These are phyloP conservation scores for Mercurialis annua DNA, from an alignment of 345 rosid genomes.

Conservation along the genomic window DNA sequence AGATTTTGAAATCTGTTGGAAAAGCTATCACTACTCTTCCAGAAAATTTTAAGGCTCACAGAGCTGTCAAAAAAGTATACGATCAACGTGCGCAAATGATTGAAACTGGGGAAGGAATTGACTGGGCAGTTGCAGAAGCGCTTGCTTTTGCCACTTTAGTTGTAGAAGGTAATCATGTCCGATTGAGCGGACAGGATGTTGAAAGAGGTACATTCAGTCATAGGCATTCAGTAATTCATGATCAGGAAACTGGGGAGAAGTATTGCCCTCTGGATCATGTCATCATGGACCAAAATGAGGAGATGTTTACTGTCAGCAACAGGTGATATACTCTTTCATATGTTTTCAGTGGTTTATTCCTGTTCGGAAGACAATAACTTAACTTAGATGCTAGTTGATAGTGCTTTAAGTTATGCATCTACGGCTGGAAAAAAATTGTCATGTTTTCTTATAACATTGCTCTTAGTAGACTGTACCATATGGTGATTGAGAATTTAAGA, in stretches of 20 bases:
- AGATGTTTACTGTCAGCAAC: conserved; percentile 87
- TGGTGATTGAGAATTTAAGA: not conserved
- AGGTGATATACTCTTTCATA: conserved; percentile 37
- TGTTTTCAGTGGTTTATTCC: not conserved
- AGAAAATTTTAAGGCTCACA: conserved; percentile 67
- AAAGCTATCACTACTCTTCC: conserved; percentile 67
- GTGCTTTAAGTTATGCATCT: not conserved
- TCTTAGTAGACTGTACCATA: not conserved
- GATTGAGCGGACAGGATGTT: conserved; percentile 86
- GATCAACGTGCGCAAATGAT: conserved; percentile 76
- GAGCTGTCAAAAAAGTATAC: conserved; percentile 74
- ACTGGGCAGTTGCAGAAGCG: conserved; percentile 84
- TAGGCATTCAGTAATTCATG: conserved; percentile 70
- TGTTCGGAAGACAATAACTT: not conserved
- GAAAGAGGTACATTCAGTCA: conserved; percentile 89
- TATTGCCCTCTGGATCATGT: conserved; percentile 81
- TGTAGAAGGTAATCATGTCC: conserved; percentile 87
- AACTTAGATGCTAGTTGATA: not conserved
- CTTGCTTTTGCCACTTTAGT: conserved; percentile 75
- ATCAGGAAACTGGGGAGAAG: conserved; percentile 69
- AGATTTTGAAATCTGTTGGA: conserved; percentile 79
- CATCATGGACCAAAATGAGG: conserved; percentile 63
- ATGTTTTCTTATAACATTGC: not conserved
- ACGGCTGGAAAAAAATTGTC: not conserved
- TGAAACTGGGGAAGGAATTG: conserved; percentile 76